Percentiles rank a stretch among this genome's conserved stretches.
Evolutionary conservation across 306 rosid genomes (phyloP).

Genomic region (Vigna unguiculata): DNA sequence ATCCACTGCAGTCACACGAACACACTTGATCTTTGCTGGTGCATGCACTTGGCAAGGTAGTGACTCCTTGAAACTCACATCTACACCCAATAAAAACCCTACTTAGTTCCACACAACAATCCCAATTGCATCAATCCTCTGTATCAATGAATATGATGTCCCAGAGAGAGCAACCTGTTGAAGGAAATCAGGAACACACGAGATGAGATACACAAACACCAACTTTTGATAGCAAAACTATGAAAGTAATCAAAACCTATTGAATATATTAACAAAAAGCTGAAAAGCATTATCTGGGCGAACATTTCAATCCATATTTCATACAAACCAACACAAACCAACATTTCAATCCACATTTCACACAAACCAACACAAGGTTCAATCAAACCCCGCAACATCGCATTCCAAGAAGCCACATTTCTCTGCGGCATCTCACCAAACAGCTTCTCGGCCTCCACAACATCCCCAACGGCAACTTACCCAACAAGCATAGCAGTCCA

Average conservation of each 20-base stretch:
- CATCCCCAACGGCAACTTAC: conserved; percentile 50
- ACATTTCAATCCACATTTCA: no score
- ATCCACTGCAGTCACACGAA: conserved; percentile 83
- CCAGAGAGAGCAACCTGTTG: conserved; percentile 64
- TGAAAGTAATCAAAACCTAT: conserved; percentile 17
- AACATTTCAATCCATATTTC: no score
- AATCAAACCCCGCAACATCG: conserved; percentile 54
- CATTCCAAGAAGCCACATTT: conserved; percentile 58
- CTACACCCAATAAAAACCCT: conserved; percentile 47
- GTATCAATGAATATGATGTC: conserved; percentile 59
- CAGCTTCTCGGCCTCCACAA: conserved; percentile 50
- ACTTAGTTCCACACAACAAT: neutral
- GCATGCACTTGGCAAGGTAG: conserved; percentile 85
- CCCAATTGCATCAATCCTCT: conserved; percentile 67
- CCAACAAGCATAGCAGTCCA: conserved; percentile 67
- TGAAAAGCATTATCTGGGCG: conserved; percentile 98
- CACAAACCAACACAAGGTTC: neutral
- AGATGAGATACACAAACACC: conserved; percentile 23
- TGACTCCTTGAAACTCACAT: conserved; percentile 64
- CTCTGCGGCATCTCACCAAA: conserved; percentile 56
- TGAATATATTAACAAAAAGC: conserved; percentile 48
- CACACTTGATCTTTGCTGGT: conserved; percentile 95
- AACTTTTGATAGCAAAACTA: conserved; percentile 6
- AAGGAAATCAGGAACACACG: conserved; percentile 27
- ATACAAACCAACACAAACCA: no score